Percentiles rank a stretch among this genome's conserved stretches.
These are phyloP conservation scores for Eimeria tenella DNA, from an alignment of 169 alveolate genomes.

Conservation along the genomic window DNA sequence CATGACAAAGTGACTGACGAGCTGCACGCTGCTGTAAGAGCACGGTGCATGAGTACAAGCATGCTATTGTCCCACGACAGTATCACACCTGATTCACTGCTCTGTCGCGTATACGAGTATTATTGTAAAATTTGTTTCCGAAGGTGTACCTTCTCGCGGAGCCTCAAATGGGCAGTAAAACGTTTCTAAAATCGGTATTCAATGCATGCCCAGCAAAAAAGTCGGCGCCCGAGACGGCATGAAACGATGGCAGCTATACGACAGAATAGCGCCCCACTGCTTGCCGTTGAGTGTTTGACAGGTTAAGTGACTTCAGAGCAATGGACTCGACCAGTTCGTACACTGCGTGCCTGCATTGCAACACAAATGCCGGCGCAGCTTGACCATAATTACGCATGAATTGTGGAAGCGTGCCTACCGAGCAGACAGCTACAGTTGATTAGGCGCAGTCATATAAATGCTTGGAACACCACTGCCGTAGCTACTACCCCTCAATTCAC, in stretches of 20 bases:
- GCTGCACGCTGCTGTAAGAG: too few species aligned
- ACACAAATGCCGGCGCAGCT: background rate
- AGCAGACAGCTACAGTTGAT: background rate
- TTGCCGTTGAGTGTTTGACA: conserved; percentile 81
- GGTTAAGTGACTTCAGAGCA: conserved; percentile 75
- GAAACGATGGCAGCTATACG: conserved; percentile 14
- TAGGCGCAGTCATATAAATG: too few species aligned
- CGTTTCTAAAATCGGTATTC: background rate
- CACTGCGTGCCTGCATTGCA: conserved; percentile 75
- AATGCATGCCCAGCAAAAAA: too few species aligned
- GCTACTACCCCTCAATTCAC: background rate
- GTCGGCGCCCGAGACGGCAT: background rate
- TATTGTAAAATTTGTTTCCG: background rate
- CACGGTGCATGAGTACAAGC: too few species aligned
- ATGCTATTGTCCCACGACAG: too few species aligned
- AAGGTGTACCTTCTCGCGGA: background rate
- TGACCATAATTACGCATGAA: background rate
- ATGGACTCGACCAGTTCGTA: conserved; percentile 77
- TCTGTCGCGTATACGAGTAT: background rate
- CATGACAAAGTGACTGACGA: too few species aligned
- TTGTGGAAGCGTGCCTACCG: background rate
- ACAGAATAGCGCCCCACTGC: conserved; percentile 72
- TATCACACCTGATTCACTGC: background rate
- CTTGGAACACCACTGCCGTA: background rate
- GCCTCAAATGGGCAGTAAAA: background rate